Evolutionary conservation across 1,139 yeast genomes (phyloP).

Genomic region (Debaryomyces subglobosus): DNA sequence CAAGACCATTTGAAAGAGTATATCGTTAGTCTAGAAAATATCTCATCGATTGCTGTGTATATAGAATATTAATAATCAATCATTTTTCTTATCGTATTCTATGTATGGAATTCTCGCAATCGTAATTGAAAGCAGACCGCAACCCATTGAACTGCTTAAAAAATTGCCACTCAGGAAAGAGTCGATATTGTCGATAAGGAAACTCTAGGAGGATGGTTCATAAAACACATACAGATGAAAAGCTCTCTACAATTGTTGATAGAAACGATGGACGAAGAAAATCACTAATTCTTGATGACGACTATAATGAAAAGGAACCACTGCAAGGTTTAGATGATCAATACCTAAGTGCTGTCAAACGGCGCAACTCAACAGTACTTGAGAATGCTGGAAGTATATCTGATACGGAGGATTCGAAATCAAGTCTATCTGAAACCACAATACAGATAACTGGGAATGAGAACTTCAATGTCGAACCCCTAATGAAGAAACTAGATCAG

Average conservation of each 20-base stretch:
- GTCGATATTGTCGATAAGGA: neutral
- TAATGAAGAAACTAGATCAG: neutral
- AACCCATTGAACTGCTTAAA: neutral
- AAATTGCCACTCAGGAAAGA: neutral
- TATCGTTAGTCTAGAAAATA: constrained; percentile 52
- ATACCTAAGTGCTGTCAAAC: neutral
- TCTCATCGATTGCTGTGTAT: neutral
- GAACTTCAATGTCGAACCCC: neutral
- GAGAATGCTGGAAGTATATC: neutral
- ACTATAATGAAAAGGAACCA: constrained; percentile 16
- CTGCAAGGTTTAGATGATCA: neutral
- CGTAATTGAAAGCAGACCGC: constrained; percentile 1
- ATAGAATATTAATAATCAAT: neutral
- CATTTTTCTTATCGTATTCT: neutral
- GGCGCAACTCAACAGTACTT: neutral
- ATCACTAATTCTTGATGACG: constrained; percentile 26
- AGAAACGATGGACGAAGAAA: constrained; percentile 25
- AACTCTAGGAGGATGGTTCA: constrained; percentile 8
- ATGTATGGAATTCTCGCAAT: neutral
- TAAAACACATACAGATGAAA: constrained; percentile 21
- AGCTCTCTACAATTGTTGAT: constrained; percentile 23
- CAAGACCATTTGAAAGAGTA: constrained; percentile 93
- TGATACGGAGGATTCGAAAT: neutral
- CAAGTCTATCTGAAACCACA: neutral
- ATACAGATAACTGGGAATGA: neutral